Evolutionary conservation across 371 early-diverging fungal genomes (phyloP).

Genomic region (Rhizopus arrhizus): DNA sequence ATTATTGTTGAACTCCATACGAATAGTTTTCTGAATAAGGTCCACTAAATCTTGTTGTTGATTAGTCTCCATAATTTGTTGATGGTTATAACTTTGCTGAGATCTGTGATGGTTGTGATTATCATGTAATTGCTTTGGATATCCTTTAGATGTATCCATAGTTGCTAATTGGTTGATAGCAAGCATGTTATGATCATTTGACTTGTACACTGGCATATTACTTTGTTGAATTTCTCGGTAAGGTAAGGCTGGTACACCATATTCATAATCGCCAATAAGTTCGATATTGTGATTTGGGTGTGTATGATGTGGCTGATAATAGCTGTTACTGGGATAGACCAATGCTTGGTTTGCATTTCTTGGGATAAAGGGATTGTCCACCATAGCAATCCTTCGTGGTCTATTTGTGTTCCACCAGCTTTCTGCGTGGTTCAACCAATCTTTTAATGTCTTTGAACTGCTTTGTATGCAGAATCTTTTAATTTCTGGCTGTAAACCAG

Average conservation of each 20-base stretch:
- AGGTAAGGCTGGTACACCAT: too few relatives aligned
- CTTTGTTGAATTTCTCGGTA: too few relatives aligned
- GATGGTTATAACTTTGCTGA: too few relatives aligned
- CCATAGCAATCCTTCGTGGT: not conserved
- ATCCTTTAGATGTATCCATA: too few relatives aligned
- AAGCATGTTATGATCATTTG: not conserved
- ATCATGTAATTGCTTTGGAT: too few relatives aligned
- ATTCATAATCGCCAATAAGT: not conserved
- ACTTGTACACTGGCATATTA: too few relatives aligned
- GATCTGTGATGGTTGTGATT: too few relatives aligned
- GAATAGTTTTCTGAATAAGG: too few relatives aligned
- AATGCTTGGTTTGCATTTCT: not conserved
- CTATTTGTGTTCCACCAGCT: constrained; percentile 6
- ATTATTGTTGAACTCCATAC: too few relatives aligned
- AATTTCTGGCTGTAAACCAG: not conserved
- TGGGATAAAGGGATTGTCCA: not conserved
- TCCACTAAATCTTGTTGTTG: too few relatives aligned
- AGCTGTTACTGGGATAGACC: not conserved
- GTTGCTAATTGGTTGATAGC: not conserved
- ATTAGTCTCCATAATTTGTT: too few relatives aligned
- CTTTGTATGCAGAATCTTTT: not conserved
- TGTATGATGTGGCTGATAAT: not conserved
- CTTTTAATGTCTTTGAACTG: not conserved
- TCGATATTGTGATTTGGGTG: not conserved
- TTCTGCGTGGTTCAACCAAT: not conserved